Evolutionary conservation across 2,329 filamentous ascomycete genomes (phyloP).

Genomic region (Sclerotinia trifoliorum): DNA sequence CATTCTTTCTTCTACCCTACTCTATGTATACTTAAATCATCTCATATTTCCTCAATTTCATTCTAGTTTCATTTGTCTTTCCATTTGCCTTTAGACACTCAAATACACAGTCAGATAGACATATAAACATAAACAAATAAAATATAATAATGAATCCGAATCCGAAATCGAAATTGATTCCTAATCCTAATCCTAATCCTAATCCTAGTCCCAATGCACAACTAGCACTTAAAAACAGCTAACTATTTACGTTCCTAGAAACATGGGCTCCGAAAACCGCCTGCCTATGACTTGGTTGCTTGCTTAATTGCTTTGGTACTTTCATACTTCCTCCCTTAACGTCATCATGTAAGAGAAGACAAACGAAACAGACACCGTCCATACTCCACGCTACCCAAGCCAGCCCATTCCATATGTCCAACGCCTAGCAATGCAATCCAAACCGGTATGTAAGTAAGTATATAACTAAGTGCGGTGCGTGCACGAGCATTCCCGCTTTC

Average conservation of each 20-base stretch:
- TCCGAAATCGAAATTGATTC: neutral
- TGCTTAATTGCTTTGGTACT: neutral
- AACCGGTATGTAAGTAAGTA: neutral
- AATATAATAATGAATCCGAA: too few relatives aligned
- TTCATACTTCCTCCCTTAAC: neutral
- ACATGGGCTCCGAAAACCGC: slow-evolving; percentile 18
- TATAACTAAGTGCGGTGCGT: neutral
- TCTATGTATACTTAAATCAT: too few relatives aligned
- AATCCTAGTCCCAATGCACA: too few relatives aligned
- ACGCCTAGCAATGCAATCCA: slow-evolving; percentile 14
- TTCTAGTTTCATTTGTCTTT: too few relatives aligned
- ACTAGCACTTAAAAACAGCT: too few relatives aligned
- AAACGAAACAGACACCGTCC: neutral
- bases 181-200: neutral
- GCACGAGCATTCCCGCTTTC: neutral
- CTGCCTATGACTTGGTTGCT: slow-evolving; percentile 13
- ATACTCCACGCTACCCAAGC: neutral
- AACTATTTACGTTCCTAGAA: neutral
- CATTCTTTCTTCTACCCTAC: too few relatives aligned
- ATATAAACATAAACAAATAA: neutral
- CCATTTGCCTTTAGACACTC: too few relatives aligned
- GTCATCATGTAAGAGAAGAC: neutral
- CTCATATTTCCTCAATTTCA: too few relatives aligned
- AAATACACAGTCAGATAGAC: too few relatives aligned
- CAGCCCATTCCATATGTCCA: neutral